These are phyloP conservation scores for Friedmanniomyces simplex DNA, from an alignment of 495 filamentous ascomycete genomes.

Conservation along the genomic window DNA sequence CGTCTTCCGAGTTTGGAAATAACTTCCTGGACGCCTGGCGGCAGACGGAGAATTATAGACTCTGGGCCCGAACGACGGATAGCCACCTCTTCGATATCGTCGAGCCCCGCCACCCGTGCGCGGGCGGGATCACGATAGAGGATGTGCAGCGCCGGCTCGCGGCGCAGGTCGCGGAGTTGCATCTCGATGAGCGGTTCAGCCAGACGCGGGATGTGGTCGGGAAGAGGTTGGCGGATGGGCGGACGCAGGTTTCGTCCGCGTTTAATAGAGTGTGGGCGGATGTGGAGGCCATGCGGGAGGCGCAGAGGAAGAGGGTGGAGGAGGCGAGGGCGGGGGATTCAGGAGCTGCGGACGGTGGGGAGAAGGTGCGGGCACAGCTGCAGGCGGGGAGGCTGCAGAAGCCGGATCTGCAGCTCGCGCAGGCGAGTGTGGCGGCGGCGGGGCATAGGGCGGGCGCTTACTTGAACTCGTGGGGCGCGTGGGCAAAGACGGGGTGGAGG, in stretches of 20 bases:
- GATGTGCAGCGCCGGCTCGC: slow-evolving; percentile 85
- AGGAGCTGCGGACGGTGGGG: neutral
- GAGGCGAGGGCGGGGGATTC: slow-evolving; percentile 20
- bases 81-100: slow-evolving; percentile 88
- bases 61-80: slow-evolving; percentile 71
- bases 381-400: slow-evolving; percentile 29
- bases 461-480: slow-evolving; percentile 85
- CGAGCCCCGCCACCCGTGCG: slow-evolving; percentile 84
- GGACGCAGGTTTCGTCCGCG: slow-evolving; percentile 70
- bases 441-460: slow-evolving; percentile 73
- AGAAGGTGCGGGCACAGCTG: slow-evolving; percentile 16
- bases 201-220: slow-evolving; percentile 67
- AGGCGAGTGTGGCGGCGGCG: slow-evolving; percentile 56
- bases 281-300: slow-evolving; percentile 75
- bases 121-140: slow-evolving; percentile 88
- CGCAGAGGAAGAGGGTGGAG: slow-evolving; percentile 55
- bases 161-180: slow-evolving; percentile 63
- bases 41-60: slow-evolving; percentile 74
- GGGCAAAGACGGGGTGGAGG: slow-evolving; percentile 62
- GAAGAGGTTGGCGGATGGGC: slow-evolving; percentile 67
- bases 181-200: slow-evolving; percentile 75
- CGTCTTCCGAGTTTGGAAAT: slow-evolving; percentile 63
- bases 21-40: slow-evolving; percentile 76
- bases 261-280: slow-evolving; percentile 84
- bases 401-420: slow-evolving; percentile 55